Evolutionary conservation across 2,329 filamentous ascomycete species (phyloP).

Genomic region (Trichoderma atroviride): DNA sequence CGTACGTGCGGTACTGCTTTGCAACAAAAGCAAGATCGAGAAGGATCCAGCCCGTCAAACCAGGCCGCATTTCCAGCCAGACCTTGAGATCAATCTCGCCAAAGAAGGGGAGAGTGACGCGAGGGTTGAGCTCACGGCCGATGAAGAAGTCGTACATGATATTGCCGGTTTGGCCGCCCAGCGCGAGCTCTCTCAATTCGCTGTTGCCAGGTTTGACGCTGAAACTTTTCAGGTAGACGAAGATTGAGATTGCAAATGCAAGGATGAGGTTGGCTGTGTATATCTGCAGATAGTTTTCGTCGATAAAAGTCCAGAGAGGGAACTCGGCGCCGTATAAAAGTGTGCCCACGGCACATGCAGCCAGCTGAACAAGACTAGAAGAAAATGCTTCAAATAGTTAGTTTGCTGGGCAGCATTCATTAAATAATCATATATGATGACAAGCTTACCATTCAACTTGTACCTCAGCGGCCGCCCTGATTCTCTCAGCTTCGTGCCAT

Average conservation of each 20-base stretch:
- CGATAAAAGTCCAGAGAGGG: constrained; percentile 84
- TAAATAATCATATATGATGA: neutral
- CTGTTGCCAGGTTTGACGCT: constrained; percentile 70
- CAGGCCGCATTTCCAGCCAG: constrained; percentile 83
- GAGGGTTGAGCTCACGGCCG: constrained; percentile 90
- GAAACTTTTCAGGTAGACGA: constrained; percentile 79
- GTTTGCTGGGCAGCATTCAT: neutral
- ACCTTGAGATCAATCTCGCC: constrained; percentile 86
- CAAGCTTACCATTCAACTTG: constrained; percentile 66
- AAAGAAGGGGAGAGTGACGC: constrained; percentile 72
- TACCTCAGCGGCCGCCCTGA: constrained; percentile 72
- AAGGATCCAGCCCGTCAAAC: constrained; percentile 82
- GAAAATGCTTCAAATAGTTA: constrained; percentile 61
- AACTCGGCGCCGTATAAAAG: constrained; percentile 75
- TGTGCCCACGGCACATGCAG: constrained; percentile 70
- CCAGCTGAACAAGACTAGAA: constrained; percentile 71
- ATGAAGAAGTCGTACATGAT: constrained; percentile 93
- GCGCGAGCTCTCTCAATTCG: constrained; percentile 73
- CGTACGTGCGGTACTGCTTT: constrained; percentile 81
- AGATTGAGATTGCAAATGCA: constrained; percentile 68
- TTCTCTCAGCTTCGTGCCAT: constrained; percentile 68
- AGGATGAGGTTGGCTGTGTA: constrained; percentile 80
- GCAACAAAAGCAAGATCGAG: constrained; percentile 80
- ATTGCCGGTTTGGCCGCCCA: constrained; percentile 78
- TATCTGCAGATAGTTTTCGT: constrained; percentile 83